Percentiles rank a stretch among this genome's conserved stretches.
Evolutionary conservation across 192 early-diverging fungal genomes (phyloP).

Genomic region (Linnemannia exigua): DNA sequence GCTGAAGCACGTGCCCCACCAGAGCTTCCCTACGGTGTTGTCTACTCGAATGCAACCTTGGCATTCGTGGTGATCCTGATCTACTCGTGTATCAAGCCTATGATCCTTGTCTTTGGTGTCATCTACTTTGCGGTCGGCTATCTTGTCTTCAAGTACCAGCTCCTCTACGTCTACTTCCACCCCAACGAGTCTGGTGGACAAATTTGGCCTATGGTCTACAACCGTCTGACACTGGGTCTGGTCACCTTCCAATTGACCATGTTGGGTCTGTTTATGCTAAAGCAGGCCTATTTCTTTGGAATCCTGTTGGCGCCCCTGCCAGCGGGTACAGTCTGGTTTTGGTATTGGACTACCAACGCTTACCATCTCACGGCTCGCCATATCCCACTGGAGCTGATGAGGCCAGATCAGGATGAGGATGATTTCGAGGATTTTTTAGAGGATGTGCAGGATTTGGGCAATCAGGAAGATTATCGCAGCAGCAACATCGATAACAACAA

Average conservation of each 20-base stretch:
- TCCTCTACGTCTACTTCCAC: conserved; percentile 86
- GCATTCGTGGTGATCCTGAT: conserved; percentile 80
- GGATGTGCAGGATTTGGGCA: neutral
- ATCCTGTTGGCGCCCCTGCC: conserved; percentile 62
- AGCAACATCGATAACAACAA: neutral
- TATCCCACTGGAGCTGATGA: conserved; percentile 63
- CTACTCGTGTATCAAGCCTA: conserved; percentile 81
- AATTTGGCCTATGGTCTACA: conserved; percentile 81
- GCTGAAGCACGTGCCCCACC: conserved; percentile 79
- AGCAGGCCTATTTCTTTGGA: conserved; percentile 64
- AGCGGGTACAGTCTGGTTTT: conserved; percentile 62
- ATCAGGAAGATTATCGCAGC: neutral
- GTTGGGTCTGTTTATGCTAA: conserved; percentile 74
- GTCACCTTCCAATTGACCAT: conserved; percentile 77
- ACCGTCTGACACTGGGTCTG: conserved; percentile 74
- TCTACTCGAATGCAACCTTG: conserved; percentile 78
- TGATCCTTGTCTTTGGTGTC: conserved; percentile 78
- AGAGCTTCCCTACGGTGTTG: conserved; percentile 78
- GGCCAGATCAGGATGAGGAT: conserved; percentile 16
- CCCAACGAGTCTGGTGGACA: conserved; percentile 80
- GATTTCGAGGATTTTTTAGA: neutral
- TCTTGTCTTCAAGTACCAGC: conserved; percentile 81
- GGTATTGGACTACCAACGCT: conserved; percentile 58
- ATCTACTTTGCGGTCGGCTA: conserved; percentile 79
- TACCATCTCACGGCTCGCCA: conserved; percentile 60